These are phyloP conservation scores for Paulownia fortunei DNA, from an alignment of 257 asterid species.

Conservation along the genomic window DNA sequence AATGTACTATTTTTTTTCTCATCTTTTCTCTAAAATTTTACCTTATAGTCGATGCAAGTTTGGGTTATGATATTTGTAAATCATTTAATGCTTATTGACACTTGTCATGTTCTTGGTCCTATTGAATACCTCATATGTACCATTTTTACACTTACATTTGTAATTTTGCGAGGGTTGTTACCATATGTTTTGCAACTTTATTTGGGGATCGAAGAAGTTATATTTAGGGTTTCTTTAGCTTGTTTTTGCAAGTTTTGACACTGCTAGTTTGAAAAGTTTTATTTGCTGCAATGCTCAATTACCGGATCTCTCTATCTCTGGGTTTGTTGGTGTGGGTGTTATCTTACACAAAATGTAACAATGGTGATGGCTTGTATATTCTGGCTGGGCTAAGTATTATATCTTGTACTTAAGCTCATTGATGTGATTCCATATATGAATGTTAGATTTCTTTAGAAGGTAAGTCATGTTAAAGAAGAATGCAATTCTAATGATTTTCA, in stretches of 20 bases:
- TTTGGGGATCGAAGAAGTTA: background rate
- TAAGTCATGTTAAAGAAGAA: too few relatives aligned
- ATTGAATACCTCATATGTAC: too few relatives aligned
- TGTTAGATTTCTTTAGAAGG: background rate
- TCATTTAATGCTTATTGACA: too few relatives aligned
- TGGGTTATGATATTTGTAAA: background rate
- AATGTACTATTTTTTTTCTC: background rate
- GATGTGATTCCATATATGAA: background rate
- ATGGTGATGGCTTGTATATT: background rate
- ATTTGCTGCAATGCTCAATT: background rate
- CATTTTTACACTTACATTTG: background rate
- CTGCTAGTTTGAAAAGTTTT: background rate
- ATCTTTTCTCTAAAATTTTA: background rate
- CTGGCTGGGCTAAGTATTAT: background rate
- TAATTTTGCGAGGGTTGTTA: background rate
- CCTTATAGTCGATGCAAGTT: background rate
- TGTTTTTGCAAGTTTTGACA: background rate
- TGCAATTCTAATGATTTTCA: background rate
- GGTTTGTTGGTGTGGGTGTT: background rate
- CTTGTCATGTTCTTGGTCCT: too few relatives aligned
- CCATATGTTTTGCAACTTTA: background rate
- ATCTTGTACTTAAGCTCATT: background rate
- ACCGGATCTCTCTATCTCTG: background rate
- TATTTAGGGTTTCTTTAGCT: background rate
- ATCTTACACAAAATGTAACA: background rate